These are phyloP conservation scores for Massospora cicadina DNA, from an alignment of 371 early-diverging fungal species.

Conservation along the genomic window DNA sequence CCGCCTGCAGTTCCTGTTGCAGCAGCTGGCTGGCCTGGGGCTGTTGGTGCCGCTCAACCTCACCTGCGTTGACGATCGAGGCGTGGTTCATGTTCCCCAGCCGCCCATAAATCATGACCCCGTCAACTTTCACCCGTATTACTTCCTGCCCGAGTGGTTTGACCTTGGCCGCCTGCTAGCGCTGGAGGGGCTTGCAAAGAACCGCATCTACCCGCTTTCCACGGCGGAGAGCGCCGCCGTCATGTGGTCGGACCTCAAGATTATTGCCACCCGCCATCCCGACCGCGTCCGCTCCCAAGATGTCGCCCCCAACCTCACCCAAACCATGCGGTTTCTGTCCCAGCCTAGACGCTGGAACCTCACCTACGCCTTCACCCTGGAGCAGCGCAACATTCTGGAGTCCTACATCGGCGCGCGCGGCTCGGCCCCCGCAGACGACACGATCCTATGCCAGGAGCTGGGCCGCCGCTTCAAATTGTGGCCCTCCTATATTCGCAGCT, in stretches of 20 bases:
- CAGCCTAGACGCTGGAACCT: neutral
- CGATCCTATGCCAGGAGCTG: neutral
- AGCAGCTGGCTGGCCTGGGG: neutral
- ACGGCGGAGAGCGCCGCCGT: neutral
- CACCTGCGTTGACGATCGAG: neutral
- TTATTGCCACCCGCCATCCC: neutral
- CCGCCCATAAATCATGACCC: neutral
- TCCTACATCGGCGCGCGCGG: neutral
- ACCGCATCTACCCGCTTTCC: neutral
- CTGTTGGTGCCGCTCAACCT: neutral
- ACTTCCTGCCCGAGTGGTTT: neutral
- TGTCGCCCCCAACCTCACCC: neutral
- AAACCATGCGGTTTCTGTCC: neutral
- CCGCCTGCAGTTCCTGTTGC: neutral
- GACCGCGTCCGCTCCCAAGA: neutral
- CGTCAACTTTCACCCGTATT: neutral
- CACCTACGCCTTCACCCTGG: neutral
- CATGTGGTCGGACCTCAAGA: neutral
- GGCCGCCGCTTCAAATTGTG: neutral
- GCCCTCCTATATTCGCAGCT: neutral
- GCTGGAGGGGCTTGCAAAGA: neutral
- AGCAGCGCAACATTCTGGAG: neutral
- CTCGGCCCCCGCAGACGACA: neutral
- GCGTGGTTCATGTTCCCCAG: neutral
- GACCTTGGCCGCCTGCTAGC: neutral